Evolutionary conservation across 139 green algal species (phyloP).

Genomic region (Yamagishiella unicocca): DNA sequence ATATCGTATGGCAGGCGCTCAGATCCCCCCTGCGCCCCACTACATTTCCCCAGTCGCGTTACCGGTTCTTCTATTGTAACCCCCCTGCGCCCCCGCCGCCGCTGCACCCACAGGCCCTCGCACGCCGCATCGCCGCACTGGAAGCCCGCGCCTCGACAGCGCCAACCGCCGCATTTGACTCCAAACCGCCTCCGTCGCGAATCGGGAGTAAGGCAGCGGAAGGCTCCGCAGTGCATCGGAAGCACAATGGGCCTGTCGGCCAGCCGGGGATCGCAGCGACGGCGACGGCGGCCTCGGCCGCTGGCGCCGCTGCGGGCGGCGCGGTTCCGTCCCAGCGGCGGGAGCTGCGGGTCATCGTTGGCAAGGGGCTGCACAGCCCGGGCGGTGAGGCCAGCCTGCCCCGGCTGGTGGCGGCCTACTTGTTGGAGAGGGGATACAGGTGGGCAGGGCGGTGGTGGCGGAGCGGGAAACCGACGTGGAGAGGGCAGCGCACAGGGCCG

Average conservation of each 20-base stretch:
- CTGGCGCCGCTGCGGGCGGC: not conserved
- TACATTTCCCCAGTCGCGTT: too few relatives aligned
- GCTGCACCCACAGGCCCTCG: not conserved
- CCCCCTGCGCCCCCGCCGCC: too few relatives aligned
- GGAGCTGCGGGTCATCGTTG: conserved; percentile 35
- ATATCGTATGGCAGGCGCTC: too few relatives aligned
- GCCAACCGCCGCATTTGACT: not conserved
- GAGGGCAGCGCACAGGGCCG: too few relatives aligned
- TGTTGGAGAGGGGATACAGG: conserved; percentile 19
- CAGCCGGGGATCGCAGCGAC: not conserved
- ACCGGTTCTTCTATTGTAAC: too few relatives aligned
- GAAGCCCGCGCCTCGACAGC: not conserved
- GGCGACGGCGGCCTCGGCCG: not conserved
- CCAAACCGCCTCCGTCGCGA: not conserved
- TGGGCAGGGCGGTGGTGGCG: not conserved
- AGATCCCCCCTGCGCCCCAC: too few relatives aligned
- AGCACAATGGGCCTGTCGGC: too few relatives aligned
- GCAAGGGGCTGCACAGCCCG: conserved; percentile 39
- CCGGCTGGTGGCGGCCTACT: conserved; percentile 16
- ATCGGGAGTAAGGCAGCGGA: too few relatives aligned
- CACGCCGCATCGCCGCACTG: not conserved
- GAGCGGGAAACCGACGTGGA: too few relatives aligned
- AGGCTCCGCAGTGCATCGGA: too few relatives aligned
- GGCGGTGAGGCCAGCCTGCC: conserved; percentile 37
- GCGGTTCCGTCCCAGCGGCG: not conserved